Percentiles rank a stretch among this genome's conserved stretches.
These are phyloP conservation scores for Dendrobium catenatum DNA, from an alignment of 106 monocot genomes.

Conservation along the genomic window DNA sequence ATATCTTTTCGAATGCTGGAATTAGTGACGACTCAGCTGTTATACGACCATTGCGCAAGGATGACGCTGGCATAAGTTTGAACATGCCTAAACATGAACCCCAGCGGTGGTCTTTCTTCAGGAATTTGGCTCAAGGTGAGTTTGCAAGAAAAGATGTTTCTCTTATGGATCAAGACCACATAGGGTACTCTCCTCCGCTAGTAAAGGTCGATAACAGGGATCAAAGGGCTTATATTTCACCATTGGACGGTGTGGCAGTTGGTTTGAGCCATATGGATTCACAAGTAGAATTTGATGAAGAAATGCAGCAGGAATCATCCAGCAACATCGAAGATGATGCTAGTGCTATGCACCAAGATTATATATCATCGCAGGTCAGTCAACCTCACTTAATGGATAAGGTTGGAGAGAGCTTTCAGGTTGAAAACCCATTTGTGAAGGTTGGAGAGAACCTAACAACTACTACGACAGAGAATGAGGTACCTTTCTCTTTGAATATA, in stretches of 20 bases:
- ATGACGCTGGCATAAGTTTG: slow-evolving; percentile 67
- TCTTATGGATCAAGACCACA: slow-evolving; percentile 80
- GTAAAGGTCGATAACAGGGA: slow-evolving; percentile 28
- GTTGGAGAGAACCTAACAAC: slow-evolving; percentile 18
- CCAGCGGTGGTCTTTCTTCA: slow-evolving; percentile 83
- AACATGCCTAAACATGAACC: slow-evolving; percentile 82
- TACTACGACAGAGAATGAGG: slow-evolving; percentile 62
- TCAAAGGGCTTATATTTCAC: slow-evolving; percentile 27
- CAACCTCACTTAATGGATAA: slow-evolving; percentile 25
- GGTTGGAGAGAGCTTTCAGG: slow-evolving; percentile 32
- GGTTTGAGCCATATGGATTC: slow-evolving; percentile 31
- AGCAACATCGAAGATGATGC: slow-evolving; percentile 22
- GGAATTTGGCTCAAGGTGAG: slow-evolving; percentile 82
- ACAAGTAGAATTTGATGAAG: slow-evolving; percentile 45
- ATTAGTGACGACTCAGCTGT: slow-evolving; percentile 39
- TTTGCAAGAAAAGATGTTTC: slow-evolving; percentile 77
- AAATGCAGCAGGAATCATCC: slow-evolving; percentile 31
- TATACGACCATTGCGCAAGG: slow-evolving; percentile 24
- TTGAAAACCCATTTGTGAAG: slow-evolving; percentile 27
- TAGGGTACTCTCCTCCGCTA: slow-evolving; percentile 28
- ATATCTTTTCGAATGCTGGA: slow-evolving; percentile 67
- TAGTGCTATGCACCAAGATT: slow-evolving; percentile 20
- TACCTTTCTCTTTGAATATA: slow-evolving; percentile 18
- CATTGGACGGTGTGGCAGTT: slow-evolving; percentile 23
- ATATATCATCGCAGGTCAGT: slow-evolving; percentile 29